Base-by-base conservation (phyloP, 2,329 filamentous ascomycete species). In the Thielaviopsis euricoi region DNA sequence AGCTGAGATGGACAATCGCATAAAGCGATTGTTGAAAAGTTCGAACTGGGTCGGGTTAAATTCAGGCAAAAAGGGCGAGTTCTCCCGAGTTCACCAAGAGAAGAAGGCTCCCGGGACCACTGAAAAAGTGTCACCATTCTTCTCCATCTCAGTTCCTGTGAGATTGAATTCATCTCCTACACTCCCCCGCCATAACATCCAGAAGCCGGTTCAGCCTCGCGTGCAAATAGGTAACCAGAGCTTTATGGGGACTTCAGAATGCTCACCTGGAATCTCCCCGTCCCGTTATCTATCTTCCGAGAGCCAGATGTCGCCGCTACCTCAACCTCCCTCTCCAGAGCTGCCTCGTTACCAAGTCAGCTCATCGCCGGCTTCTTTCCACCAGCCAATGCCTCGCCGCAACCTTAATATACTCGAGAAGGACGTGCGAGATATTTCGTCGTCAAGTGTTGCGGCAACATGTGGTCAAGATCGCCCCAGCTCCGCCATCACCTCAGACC, bases 201-300 rank as follows among this genome's bases (percentile, higher is more conserved):
- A 48, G n/a, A 10, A 5, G 7, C 43, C n/a, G n/a, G 7, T 51
- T 19, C 52, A 60, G 17, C 58, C 58, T 22, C 46, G 37, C 4
- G 33, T 60, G 3, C 43, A 46, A 15, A 60, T 60, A 33, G 58
- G 58, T 23, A 60, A 60, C 25, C 55, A 60, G 25, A 60, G 58
- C 43, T 46, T 60, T 1, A 21, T 26, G 5, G 58, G 52, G 6
- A 57, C 51, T 3, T 60, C 58, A 17, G 26, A 53, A 22, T 53
- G 49, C 26, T 52, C 54, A 13, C 29, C 48, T 33, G 12, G 22
- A n/a, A 25, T 43, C 13, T 52, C 49, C 9, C 53, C 19, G 12
- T 5, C 13, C 6, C 51, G 52, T 6, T 15, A 5, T 10, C 37
- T 21, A 22, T 21, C 57, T 25, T 5, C 21, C 15, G 15, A 46